Evolutionary conservation across 2,329 filamentous ascomycete species (phyloP).

Genomic region (Epichloe aotearoae): DNA sequence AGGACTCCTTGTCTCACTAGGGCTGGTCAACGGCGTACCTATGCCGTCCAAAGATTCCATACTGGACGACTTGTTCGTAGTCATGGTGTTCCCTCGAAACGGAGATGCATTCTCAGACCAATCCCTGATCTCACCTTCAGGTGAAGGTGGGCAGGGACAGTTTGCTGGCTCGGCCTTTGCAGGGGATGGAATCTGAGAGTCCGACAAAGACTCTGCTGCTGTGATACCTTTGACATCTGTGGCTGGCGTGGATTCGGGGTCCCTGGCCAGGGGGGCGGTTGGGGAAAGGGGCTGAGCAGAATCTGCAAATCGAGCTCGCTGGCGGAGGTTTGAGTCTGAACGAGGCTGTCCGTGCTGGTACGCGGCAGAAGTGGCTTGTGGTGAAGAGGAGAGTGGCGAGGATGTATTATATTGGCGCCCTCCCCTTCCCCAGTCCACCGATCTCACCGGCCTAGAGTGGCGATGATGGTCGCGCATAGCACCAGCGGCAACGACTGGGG

Average conservation of each 20-base stretch:
- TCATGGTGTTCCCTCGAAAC: conserved; percentile 27
- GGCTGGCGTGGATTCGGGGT: not conserved
- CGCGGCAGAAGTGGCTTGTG: conserved; percentile 18
- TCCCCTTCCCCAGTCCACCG: conserved; percentile 25
- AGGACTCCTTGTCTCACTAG: conserved; percentile 39
- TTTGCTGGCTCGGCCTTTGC: conserved; percentile 14
- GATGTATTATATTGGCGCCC: conserved; percentile 18
- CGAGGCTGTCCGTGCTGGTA: conserved; percentile 31
- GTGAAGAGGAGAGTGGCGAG: conserved; percentile 25
- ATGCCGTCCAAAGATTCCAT: conserved; percentile 36
- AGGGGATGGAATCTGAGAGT: not conserved
- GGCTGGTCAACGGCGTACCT: conserved; percentile 40
- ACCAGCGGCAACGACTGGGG: conserved; percentile 42
- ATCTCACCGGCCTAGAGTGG: conserved; percentile 33
- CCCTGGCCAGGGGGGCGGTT: not conserved
- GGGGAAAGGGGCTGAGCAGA: not conserved
- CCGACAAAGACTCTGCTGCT: not conserved
- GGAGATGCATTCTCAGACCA: conserved; percentile 18
- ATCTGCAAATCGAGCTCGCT: conserved; percentile 7
- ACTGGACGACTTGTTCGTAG: conserved; percentile 36
- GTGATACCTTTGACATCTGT: not conserved
- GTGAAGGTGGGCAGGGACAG: conserved; percentile 31
- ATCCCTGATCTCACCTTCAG: conserved; percentile 21
- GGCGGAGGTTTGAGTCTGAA: conserved; percentile 31
- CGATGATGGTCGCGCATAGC: conserved; percentile 33